Conservation (phyloP, 495 filamentous ascomycete genomes). For the Penicillium angulare region DNA sequence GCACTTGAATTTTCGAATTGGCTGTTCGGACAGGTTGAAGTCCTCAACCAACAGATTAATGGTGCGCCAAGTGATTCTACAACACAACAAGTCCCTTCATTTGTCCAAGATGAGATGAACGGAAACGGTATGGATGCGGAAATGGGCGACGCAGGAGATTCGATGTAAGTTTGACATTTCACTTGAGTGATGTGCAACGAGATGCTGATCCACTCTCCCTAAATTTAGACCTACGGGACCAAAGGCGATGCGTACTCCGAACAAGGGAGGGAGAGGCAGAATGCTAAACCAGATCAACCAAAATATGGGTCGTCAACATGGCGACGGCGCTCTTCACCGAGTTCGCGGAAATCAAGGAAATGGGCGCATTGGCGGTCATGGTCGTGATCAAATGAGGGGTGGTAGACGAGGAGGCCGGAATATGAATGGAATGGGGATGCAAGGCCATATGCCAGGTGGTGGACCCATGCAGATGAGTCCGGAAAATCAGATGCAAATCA, state of each 20-base stretch:
- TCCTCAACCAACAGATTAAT: slow-evolving; percentile 63
- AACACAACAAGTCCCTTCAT: slow-evolving; percentile 36
- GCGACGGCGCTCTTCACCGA: slow-evolving; percentile 76
- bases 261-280: slow-evolving; percentile 63
- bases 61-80: slow-evolving; percentile 16
- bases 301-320: too few relatives aligned
- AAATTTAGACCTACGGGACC: slow-evolving; percentile 80
- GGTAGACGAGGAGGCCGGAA: slow-evolving; percentile 52
- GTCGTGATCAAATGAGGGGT: slow-evolving; percentile 70
- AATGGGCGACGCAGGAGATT: slow-evolving; percentile 66
- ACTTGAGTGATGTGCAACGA: neutral
- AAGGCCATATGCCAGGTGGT: slow-evolving; percentile 42
- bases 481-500: slow-evolving; percentile 75
- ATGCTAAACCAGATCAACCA: slow-evolving; percentile 82
- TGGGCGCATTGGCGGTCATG: slow-evolving; percentile 74
- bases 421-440: slow-evolving; percentile 48
- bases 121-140: slow-evolving; percentile 54
- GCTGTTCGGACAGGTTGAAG: slow-evolving; percentile 82
- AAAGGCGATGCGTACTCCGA: slow-evolving; percentile 94
- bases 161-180: slow-evolving; percentile 61
- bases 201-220: slow-evolving; percentile 16
- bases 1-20: slow-evolving; percentile 83
- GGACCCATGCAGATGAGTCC: slow-evolving; percentile 52
- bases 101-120: slow-evolving; percentile 13
- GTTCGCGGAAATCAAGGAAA: slow-evolving; percentile 69